Evolutionary conservation across 2,329 filamentous ascomycete species (phyloP).

Genomic region (Fusarium robinianum): DNA sequence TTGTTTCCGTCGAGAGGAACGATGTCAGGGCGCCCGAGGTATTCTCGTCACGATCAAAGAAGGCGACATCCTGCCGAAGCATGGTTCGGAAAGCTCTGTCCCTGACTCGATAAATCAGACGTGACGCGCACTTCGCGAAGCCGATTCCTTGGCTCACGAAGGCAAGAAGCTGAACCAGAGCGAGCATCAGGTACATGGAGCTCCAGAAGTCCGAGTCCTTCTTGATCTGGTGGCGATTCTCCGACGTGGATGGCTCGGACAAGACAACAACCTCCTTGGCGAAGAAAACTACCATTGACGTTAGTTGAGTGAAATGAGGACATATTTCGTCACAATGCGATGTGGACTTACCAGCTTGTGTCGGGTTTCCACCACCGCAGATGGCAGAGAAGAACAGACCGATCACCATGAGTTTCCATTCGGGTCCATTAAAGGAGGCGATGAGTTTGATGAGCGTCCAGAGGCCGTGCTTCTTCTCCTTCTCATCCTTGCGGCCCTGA

Average conservation of each 20-base stretch:
- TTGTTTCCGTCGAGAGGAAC: slow-evolving; percentile 87
- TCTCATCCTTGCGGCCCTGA: slow-evolving; percentile 55
- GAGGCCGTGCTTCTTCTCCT: slow-evolving; percentile 65
- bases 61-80: slow-evolving; percentile 89
- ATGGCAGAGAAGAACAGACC: slow-evolving; percentile 77
- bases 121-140: slow-evolving; percentile 86
- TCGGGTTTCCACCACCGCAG: slow-evolving; percentile 80
- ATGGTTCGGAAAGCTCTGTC: slow-evolving; percentile 83
- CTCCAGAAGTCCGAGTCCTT: slow-evolving; percentile 83
- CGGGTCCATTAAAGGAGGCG: slow-evolving; percentile 74
- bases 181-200: slow-evolving; percentile 86
- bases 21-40: slow-evolving; percentile 86
- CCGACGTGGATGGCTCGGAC: slow-evolving; percentile 55
- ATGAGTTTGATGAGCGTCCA: slow-evolving; percentile 81
- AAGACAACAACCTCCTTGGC: slow-evolving; percentile 82
- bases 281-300: slow-evolving; percentile 73
- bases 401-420: slow-evolving; percentile 72
- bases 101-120: slow-evolving; percentile 80
- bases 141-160: slow-evolving; percentile 71
- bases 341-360: slow-evolving; percentile 42
- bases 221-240: slow-evolving; percentile 61
- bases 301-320: slow-evolving; percentile 5
- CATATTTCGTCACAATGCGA: not conserved
- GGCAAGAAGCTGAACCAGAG: slow-evolving; percentile 70
- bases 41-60: slow-evolving; percentile 90